Evolutionary conservation across 2,329 filamentous ascomycete genomes (phyloP).

Genomic region (Sporothrix schenckii): DNA sequence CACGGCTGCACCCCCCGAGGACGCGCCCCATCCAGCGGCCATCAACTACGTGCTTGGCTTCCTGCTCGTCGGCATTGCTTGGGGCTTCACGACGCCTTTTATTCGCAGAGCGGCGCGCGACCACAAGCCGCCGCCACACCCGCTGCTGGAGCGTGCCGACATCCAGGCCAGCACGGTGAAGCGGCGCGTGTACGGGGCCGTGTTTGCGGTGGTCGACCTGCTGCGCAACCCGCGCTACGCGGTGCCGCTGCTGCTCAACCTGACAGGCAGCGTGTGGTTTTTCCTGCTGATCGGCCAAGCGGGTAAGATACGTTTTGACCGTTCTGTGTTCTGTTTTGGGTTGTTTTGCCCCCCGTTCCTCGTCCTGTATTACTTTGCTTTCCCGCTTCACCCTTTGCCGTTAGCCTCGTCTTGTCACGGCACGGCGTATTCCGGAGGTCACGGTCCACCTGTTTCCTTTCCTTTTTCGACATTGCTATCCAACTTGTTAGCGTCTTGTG

Average conservation of each 20-base stretch:
- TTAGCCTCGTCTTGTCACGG: constrained; percentile 6
- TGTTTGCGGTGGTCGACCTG: constrained; percentile 77
- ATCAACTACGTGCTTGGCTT: constrained; percentile 89
- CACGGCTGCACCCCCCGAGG: constrained; percentile 16
- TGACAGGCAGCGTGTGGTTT: constrained; percentile 96
- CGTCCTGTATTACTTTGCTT: not conserved
- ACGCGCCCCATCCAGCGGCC: constrained; percentile 40
- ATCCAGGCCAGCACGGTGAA: constrained; percentile 63
- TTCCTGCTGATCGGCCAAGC: constrained; percentile 91
- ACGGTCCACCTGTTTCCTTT: not conserved
- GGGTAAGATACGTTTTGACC: constrained; percentile 58
- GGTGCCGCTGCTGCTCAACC: constrained; percentile 79
- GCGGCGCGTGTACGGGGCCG: constrained; percentile 63
- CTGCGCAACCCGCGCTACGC: constrained; percentile 81
- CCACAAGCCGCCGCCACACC: constrained; percentile 66
- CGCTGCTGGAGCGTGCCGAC: constrained; percentile 55
- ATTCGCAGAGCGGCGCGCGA: constrained; percentile 82
- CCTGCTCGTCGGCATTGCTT: constrained; percentile 85
- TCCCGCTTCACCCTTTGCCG: not conserved
- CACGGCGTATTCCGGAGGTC: not conserved
- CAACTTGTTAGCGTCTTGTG: constrained; percentile 14
- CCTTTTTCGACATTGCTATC: constrained; percentile 10
- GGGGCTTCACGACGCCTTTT: constrained; percentile 91
- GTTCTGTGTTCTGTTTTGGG: not conserved
- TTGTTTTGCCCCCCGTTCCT: constrained; percentile 18